A percentile compares a stretch with the other conserved stretches of the same genome.
Evolutionary conservation across 495 filamentous ascomycete genomes (phyloP).

Genomic region (Penicillium malachiteum): DNA sequence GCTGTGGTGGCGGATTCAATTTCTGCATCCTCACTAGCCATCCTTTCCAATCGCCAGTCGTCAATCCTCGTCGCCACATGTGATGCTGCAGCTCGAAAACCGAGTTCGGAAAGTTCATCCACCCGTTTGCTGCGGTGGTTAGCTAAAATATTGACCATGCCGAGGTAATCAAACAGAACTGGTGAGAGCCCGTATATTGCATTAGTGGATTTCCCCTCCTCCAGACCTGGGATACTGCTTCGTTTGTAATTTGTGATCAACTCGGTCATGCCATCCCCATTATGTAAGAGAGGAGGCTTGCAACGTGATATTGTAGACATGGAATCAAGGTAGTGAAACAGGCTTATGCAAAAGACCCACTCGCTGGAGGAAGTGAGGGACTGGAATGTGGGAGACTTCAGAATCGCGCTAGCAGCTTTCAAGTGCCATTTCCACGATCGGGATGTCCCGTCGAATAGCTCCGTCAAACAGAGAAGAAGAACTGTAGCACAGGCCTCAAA

Average conservation of each 20-base stretch:
- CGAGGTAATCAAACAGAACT: constrained; percentile 22
- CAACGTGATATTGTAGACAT: constrained; percentile 35
- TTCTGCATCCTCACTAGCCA: constrained; percentile 2
- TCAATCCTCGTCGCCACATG: constrained; percentile 22
- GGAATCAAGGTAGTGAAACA: constrained; percentile 32
- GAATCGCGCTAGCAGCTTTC: constrained; percentile 29
- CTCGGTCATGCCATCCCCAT: constrained; percentile 16
- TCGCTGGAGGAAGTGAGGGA: constrained; percentile 16
- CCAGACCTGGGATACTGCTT: constrained; percentile 10
- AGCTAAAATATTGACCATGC: constrained; percentile 31
- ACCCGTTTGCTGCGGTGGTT: constrained; percentile 26
- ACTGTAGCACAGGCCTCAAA: constrained; percentile 28
- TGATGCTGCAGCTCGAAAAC: constrained; percentile 27
- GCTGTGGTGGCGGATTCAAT: constrained; percentile 21
- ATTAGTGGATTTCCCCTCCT: constrained; percentile 11
- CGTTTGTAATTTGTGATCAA: constrained; percentile 13
- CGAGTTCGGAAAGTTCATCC: constrained; percentile 32
- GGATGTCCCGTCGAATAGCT: constrained; percentile 28
- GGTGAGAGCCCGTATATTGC: constrained; percentile 27
- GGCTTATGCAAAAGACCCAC: constrained; percentile 24
- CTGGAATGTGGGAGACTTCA: constrained; percentile 20
- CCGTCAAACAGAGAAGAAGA: constrained; percentile 27
- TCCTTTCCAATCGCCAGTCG: constrained; percentile 17
- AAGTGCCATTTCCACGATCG: constrained; percentile 33
- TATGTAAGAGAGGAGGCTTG: constrained; percentile 26